Evolutionary conservation across 108 stramenopile genomes (phyloP), one percentile per base, ranked within the genome.

Genomic region (Fragilariopsis cylindrus): DNA sequence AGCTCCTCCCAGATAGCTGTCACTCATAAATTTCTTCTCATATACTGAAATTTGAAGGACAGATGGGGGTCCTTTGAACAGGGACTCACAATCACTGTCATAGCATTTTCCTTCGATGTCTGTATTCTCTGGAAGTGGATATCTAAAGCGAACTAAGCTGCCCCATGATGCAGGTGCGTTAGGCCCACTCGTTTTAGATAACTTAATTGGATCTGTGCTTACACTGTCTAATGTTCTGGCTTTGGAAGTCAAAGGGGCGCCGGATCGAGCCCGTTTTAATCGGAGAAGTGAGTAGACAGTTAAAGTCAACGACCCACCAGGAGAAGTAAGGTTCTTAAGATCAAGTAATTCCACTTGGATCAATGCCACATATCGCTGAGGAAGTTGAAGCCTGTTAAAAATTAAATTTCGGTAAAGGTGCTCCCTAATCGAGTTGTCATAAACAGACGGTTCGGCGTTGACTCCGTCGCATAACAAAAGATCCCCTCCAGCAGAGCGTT

Each of bases 311-410:
- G 92, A 90, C 30, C 92, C 93, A 55, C 90, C 91, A 7, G 95
- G 89, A 8, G 97, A 86, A 21, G 92, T 94, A n/a, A 98, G 84
- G 78, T 98, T 97, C 85, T 98, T 98, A 57, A 98, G 78, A 71
- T 96, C 97, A 3, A 96, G 84, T n/a, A 97, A 77, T 65, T 96
- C 95, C n/a, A 96, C 94, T 76, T 95, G 96, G 39, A 98, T 76
- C 53, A 97, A 77, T 44, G 93, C 94, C 49, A 96, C 66, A 77
- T 95, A 97, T 48, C 97, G 92, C 54, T 94, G 93, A 30, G 97
- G 95, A 45, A 94, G 73, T 8, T 84, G 75, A 49, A 97, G 72
- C 7, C 87, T 83, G 30, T 92, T 82, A 67, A 93, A 96, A 21
- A 97, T 71, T 4, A 87, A 74, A 81, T 97, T 96, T 19, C 96